A percentile compares a stretch with the other conserved stretches of the same genome.
These are phyloP conservation scores for Epichloe sibirici DNA, from an alignment of 2,329 filamentous ascomycete species.

Conservation along the genomic window DNA sequence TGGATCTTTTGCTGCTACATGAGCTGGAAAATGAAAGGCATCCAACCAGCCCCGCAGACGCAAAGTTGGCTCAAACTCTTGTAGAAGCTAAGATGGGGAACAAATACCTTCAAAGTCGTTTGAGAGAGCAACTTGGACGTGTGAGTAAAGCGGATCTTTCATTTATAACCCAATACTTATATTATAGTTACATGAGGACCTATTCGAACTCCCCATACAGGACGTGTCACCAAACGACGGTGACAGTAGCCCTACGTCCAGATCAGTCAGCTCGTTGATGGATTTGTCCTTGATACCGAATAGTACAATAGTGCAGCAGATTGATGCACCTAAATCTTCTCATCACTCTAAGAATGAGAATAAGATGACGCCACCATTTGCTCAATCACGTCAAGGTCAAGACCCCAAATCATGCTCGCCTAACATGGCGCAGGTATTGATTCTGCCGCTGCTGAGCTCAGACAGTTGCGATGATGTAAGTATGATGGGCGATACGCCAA, in stretches of 20 bases:
- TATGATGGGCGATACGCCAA: background rate
- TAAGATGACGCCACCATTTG: background rate
- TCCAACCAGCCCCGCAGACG: background rate
- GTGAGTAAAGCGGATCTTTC: background rate
- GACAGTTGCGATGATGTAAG: background rate
- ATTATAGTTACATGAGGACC: conserved; percentile 2
- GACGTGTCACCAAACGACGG: background rate
- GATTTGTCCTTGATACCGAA: background rate
- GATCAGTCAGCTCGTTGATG: background rate
- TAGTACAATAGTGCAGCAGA: background rate
- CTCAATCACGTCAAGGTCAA: background rate
- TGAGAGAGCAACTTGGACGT: background rate
- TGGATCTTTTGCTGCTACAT: conserved; percentile 3
- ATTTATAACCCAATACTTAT: background rate
- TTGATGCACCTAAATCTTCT: background rate
- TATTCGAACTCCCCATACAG: background rate
- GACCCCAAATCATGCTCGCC: background rate
- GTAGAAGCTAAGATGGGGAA: background rate
- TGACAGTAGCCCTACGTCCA: background rate
- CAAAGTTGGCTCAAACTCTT: conserved; percentile 1
- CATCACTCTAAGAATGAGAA: background rate
- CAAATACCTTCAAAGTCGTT: background rate
- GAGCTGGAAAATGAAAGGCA: conserved; percentile 3
- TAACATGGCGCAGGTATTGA: background rate
- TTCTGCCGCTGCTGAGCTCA: background rate